Conservation (phyloP, 805 yeast species). For the Ogataea dorogensis region DNA sequence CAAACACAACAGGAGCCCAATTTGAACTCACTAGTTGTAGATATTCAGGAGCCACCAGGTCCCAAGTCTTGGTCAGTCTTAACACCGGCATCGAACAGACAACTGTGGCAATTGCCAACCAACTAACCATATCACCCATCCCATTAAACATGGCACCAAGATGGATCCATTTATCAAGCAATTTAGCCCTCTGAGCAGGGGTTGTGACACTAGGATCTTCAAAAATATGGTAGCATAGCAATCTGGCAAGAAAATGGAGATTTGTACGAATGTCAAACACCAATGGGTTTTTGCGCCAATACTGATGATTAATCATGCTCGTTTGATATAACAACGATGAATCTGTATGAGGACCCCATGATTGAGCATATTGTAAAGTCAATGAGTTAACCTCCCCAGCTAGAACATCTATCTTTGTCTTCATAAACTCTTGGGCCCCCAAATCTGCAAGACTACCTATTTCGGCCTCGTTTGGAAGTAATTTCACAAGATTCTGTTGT, state of each 20-base stretch:
- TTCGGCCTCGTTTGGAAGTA: slow-evolving; percentile 33
- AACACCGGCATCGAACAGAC: slow-evolving; percentile 80
- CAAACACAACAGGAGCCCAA: slow-evolving; percentile 93
- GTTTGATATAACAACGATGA: slow-evolving; percentile 67
- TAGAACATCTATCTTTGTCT: slow-evolving; percentile 49
- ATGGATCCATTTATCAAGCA: slow-evolving; percentile 80
- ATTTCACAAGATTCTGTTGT: slow-evolving; percentile 44
- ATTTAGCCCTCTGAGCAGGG: slow-evolving; percentile 52
- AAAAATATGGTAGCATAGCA: slow-evolving; percentile 69
- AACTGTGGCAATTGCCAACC: slow-evolving; percentile 86
- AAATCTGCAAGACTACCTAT: slow-evolving; percentile 11
- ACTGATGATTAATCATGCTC: slow-evolving; percentile 42
- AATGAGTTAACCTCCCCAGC: slow-evolving; percentile 66
- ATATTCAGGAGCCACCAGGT: slow-evolving; percentile 56
- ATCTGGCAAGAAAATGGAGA: slow-evolving; percentile 74
- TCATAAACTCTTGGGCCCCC: slow-evolving; percentile 48
- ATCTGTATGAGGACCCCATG: slow-evolving; percentile 82
- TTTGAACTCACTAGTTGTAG: slow-evolving; percentile 65
- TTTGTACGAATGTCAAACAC: slow-evolving; percentile 65
- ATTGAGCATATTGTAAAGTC: slow-evolving; percentile 58
- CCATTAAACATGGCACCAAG: slow-evolving; percentile 75
- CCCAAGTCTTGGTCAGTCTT: slow-evolving; percentile 75
- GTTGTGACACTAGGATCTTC: slow-evolving; percentile 40
- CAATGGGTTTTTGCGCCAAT: slow-evolving; percentile 66
- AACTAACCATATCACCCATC: slow-evolving; percentile 88